Base-by-base conservation (phyloP, 495 filamentous ascomycete species). In the Evansstolkia leycettana region DNA sequence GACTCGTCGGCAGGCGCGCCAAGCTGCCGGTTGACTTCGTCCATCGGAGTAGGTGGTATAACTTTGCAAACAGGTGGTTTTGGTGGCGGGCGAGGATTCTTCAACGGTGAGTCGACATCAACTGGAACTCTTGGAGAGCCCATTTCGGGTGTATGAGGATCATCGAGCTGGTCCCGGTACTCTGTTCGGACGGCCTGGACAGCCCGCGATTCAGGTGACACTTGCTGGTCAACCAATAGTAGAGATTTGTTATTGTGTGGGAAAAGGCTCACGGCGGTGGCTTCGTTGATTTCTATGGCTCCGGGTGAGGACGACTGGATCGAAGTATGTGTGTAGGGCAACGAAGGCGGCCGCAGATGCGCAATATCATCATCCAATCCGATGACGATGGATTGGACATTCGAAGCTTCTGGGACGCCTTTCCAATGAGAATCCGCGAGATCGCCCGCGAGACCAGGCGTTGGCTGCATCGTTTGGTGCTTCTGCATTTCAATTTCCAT, bases 171-270 rank as follows among this genome's bases (percentile, higher is more conserved):
- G 17, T 36, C 27, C 41, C 40, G 28, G 28, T 48, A 42, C 28
- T 45, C 52, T 15, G 36, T 41, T 31, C 41, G 48, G 38, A 50
- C 52, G 18, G 34, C 40, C 16, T 36, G 34, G 14, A 54, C 43
- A 12, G 31, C 40, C 7, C 37, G 49, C n/a, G 49, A 45, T 20
- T 46, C 46, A 12, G 55, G 43, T 17, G 58, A 57, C 23, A 56
- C 54, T 55, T 67, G 73, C 44, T 86, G 80, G 27, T 92, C 73
- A 27, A 93, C 77, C 37, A 92, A 58, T 30, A 90, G 58, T 8
- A 85, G 64, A 2, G 84, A 89, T 39, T 78, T 76, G 42, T 93
- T 94, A 50, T 86, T 84, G 52, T 94, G 87, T 2, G 84, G 77
- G 49, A 80, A 90, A 23, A 93, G 78, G 39, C 74, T 78, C 30